Evolutionary conservation across 75 land plant genomes (phyloP), one percentile per base, ranked within the genome.

Genomic region (Pinus tabuliformis): DNA sequence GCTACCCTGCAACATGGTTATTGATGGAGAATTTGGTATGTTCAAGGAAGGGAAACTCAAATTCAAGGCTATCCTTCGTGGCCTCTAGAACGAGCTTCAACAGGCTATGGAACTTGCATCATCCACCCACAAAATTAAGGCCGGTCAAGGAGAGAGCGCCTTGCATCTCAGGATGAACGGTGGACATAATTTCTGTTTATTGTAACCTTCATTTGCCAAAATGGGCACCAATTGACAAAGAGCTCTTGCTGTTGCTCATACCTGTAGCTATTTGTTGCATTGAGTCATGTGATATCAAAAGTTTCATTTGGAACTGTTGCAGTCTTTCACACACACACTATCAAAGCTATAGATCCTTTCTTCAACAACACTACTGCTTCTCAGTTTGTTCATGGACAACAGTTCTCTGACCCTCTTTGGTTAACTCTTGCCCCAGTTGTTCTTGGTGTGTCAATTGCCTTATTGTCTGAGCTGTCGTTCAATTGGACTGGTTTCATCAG

Each of bases 111-210:
- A 39, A 39, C 42, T 4, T 0, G 6, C 42, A 39, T 5, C 42
- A 39, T 39, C 0, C 5, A 5, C 42, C 42, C 42, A 39, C 42
- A 33, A 39, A 39, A 39, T 39, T 39, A 39, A 39, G 42, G 42
- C 42, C 5, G 42, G 6, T 39, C 42, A 39, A 45, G 99, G 33
- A 33, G 94, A 56, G 85, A 85, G 75, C 79, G 60, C n/a, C 63
- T 96, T 58, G 79, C 71, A 17, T 85, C 93, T 66, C 94, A 90
- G 76, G 94, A 88, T 81, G 94, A 96, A 63, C 93, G 96, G 73
- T 86, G 24, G 91, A 95, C 63, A 74, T 92, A 4, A 78, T 93
- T 45, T 95, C 93, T 39, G 42, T 39, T 39, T 39, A 5, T 39
- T 39, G 42, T 5, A 39, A 5, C 42, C 60, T 16, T 59, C 4